These are phyloP conservation scores for Boeremia exigua DNA, from an alignment of 2,329 filamentous ascomycete species.

Conservation along the genomic window DNA sequence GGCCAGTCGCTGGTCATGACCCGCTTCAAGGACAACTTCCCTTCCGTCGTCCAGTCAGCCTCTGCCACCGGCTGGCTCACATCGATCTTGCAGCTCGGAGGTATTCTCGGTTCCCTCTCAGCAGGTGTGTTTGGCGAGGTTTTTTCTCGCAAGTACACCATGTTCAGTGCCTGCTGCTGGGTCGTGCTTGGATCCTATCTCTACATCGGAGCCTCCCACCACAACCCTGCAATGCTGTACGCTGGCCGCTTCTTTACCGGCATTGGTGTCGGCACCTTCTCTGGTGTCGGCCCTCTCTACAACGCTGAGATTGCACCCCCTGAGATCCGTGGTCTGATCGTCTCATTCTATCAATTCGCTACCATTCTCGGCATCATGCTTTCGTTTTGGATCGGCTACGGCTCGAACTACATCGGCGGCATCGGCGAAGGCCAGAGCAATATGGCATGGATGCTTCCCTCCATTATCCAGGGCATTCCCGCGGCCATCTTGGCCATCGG, in stretches of 20 bases:
- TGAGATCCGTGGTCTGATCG: slow-evolving; percentile 36
- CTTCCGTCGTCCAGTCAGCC: slow-evolving; percentile 54
- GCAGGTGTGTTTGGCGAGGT: slow-evolving; percentile 58
- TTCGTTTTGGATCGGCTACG: slow-evolving; percentile 43
- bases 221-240: slow-evolving; percentile 53
- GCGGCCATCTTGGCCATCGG: slow-evolving; percentile 32
- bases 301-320: slow-evolving; percentile 49
- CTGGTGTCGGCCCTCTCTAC: slow-evolving; percentile 55
- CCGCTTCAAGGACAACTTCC: slow-evolving; percentile 58
- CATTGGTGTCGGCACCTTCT: slow-evolving; percentile 57
- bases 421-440: slow-evolving; percentile 46
- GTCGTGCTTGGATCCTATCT: slow-evolving; percentile 50
- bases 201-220: slow-evolving; percentile 52
- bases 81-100: slow-evolving; percentile 58
- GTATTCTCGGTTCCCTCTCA: slow-evolving; percentile 57
- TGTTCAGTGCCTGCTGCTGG: slow-evolving; percentile 58
- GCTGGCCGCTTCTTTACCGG: slow-evolving; percentile 59
- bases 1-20: slow-evolving; percentile 62
- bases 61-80: slow-evolving; percentile 60
- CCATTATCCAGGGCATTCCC: slow-evolving; percentile 35
- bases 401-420: slow-evolving; percentile 49
- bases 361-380: slow-evolving; percentile 42
- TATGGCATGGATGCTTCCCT: slow-evolving; percentile 35
- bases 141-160: slow-evolving; percentile 60
- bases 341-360: slow-evolving; percentile 39